Conservation (phyloP, 2,329 filamentous ascomycete genomes). For the Hypoxylon sp. region DNA sequence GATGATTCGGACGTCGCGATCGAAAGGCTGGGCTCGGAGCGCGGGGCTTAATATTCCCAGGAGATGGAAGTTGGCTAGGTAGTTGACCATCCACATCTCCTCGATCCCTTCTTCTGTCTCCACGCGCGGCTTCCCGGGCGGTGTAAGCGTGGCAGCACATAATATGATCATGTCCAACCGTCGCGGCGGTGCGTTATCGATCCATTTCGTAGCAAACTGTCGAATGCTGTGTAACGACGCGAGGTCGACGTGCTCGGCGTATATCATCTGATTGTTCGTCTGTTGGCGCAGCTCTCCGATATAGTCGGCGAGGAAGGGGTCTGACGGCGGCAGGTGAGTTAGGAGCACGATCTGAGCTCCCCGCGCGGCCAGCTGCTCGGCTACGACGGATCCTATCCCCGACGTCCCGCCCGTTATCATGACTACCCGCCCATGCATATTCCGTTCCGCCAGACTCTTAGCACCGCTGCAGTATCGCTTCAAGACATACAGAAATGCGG, state of each 20-base stretch:
- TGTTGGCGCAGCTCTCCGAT: conserved; percentile 83
- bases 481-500: conserved; percentile 53
- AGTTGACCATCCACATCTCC: conserved; percentile 93
- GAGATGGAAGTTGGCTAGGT: conserved; percentile 93
- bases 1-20: conserved; percentile 89
- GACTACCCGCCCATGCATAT: conserved; percentile 92
- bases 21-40: conserved; percentile 87
- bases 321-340: conserved; percentile 79
- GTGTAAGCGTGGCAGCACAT: conserved; percentile 80
- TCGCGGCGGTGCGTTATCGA: conserved; percentile 90
- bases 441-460: conserved; percentile 75
- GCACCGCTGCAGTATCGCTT: conserved; percentile 84
- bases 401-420: conserved; percentile 95
- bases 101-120: conserved; percentile 83
- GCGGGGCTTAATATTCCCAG: conserved; percentile 91
- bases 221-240: conserved; percentile 88
- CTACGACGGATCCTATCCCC: conserved; percentile 83
- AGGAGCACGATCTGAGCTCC: conserved; percentile 93
- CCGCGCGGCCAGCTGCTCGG: conserved; percentile 75
- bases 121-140: conserved; percentile 65
- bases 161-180: conserved; percentile 90
- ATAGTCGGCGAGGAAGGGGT: conserved; percentile 91
- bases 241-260: conserved; percentile 93
- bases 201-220: conserved; percentile 95
- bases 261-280: conserved; percentile 86